A percentile compares a stretch with the other conserved stretches of the same genome.
Evolutionary conservation across 1,139 yeast genomes (phyloP).

Genomic region (Taphrina sp.): DNA sequence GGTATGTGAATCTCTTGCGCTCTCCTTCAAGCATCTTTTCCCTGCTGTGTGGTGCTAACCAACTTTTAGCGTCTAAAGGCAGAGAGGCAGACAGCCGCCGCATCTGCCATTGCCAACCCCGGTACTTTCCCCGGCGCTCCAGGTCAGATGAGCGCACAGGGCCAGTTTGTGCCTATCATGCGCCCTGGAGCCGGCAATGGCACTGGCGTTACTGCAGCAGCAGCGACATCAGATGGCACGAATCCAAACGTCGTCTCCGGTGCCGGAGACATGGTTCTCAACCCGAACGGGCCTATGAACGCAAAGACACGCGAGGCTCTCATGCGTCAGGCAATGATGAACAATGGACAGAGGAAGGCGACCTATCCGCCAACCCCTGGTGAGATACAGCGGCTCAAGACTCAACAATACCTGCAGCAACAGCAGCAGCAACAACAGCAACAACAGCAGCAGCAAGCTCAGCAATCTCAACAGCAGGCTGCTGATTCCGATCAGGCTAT

Average conservation of each 20-base stretch:
- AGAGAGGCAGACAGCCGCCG: conserved; percentile 46
- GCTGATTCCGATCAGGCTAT: conserved; percentile 41
- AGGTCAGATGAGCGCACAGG: not conserved
- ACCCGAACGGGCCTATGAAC: conserved; percentile 30
- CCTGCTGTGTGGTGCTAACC: not conserved
- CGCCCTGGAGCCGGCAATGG: conserved; percentile 3
- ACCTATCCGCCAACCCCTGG: conserved; percentile 33
- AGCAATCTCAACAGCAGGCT: conserved; percentile 37
- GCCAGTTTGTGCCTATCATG: not conserved
- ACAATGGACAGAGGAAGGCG: conserved; percentile 33
- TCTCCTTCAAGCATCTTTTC: not conserved
- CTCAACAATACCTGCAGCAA: conserved; percentile 39
- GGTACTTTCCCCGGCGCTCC: conserved; percentile 3
- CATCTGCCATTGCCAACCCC: conserved; percentile 7
- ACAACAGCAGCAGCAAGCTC: conserved; percentile 36
- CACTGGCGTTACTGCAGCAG: conserved; percentile 10
- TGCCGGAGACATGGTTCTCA: conserved; percentile 7
- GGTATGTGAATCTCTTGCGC: conserved; percentile 35
- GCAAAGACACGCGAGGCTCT: conserved; percentile 41
- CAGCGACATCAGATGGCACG: not conserved
- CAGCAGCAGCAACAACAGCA: conserved; percentile 41
- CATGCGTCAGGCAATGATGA: conserved; percentile 41
- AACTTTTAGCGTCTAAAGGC: conserved; percentile 53
- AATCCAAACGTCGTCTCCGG: not conserved
- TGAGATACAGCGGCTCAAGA: conserved; percentile 34